Percentiles rank a stretch among this genome's conserved stretches.
Evolutionary conservation across 352 stramenopile genomes (phyloP).

Genomic region (Phytophthora ohioensis): DNA sequence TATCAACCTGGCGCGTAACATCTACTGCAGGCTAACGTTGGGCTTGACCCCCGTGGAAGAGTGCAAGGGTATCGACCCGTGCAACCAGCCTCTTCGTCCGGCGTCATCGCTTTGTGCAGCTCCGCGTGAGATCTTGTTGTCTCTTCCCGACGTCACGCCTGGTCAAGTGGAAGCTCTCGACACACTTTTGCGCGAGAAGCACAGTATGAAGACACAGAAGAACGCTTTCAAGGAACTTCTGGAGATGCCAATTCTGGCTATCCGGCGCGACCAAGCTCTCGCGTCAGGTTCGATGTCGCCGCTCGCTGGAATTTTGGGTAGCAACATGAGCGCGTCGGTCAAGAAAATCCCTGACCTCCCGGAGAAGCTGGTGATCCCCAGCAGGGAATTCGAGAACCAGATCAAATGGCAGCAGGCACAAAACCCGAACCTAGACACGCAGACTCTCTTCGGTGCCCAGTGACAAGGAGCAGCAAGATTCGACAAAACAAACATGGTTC

Average conservation of each 20-base stretch:
- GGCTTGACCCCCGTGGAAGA: constrained; percentile 76
- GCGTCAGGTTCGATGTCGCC: constrained; percentile 46
- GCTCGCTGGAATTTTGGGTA: constrained; percentile 36
- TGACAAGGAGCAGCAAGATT: constrained; percentile 19
- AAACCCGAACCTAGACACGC: constrained; percentile 53
- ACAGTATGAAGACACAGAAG: constrained; percentile 86
- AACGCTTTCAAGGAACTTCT: constrained; percentile 85
- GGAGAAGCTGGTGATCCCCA: constrained; percentile 69
- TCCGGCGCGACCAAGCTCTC: constrained; percentile 48
- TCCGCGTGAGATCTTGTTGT: constrained; percentile 68
- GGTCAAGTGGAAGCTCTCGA: constrained; percentile 60
- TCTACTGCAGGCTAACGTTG: constrained; percentile 77
- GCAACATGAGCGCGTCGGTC: constrained; percentile 31
- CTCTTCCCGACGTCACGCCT: constrained; percentile 58
- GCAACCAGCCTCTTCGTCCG: constrained; percentile 69
- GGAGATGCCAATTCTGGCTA: constrained; percentile 69
- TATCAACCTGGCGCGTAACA: constrained; percentile 86
- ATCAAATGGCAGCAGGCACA: constrained; percentile 61
- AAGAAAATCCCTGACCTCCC: constrained; percentile 77
- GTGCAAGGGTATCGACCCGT: constrained; percentile 85
- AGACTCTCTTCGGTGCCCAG: constrained; percentile 59
- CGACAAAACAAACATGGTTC: constrained; percentile 15
- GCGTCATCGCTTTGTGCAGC: constrained; percentile 49
- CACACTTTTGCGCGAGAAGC: constrained; percentile 66
- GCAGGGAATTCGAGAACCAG: constrained; percentile 57